These are phyloP conservation scores for Lepidium sativum DNA, from an alignment of 345 rosid genomes.

Conservation along the genomic window DNA sequence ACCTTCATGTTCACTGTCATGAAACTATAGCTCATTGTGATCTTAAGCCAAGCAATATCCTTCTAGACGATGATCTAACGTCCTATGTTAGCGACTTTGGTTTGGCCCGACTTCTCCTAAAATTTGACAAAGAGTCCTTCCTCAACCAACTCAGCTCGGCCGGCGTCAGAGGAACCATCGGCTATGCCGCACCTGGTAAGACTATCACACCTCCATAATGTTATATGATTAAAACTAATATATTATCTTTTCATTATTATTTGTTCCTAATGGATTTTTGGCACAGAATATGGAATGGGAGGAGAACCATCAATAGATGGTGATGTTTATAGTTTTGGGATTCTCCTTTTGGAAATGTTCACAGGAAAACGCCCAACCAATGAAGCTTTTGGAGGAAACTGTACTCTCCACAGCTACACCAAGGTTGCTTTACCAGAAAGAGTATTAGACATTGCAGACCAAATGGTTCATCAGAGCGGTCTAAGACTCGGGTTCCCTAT, in stretches of 20 bases:
- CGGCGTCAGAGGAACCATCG: conserved; percentile 14
- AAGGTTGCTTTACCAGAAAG: conserved; percentile 9
- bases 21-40: conserved; percentile 18
- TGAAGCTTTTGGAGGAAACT: conserved; percentile 13
- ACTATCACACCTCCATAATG: background rate
- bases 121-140: background rate
- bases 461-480: background rate
- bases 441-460: background rate
- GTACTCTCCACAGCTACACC: conserved; percentile 10
- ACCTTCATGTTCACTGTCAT: conserved; percentile 14
- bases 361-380: conserved; percentile 28
- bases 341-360: conserved; percentile 26
- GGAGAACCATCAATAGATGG: conserved; percentile 14
- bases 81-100: conserved; percentile 29
- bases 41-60: conserved; percentile 22
- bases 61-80: conserved; percentile 10
- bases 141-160: background rate
- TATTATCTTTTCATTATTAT: background rate
- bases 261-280: background rate
- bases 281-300: conserved; percentile 28
- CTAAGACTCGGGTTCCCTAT: background rate
- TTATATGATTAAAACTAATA: background rate
- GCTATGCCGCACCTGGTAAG: conserved; percentile 19
- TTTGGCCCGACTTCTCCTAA: conserved; percentile 11
- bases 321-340: conserved; percentile 26